Evolutionary conservation across 371 early-diverging fungal species (phyloP).

Genomic region (Batkoa obscura): DNA sequence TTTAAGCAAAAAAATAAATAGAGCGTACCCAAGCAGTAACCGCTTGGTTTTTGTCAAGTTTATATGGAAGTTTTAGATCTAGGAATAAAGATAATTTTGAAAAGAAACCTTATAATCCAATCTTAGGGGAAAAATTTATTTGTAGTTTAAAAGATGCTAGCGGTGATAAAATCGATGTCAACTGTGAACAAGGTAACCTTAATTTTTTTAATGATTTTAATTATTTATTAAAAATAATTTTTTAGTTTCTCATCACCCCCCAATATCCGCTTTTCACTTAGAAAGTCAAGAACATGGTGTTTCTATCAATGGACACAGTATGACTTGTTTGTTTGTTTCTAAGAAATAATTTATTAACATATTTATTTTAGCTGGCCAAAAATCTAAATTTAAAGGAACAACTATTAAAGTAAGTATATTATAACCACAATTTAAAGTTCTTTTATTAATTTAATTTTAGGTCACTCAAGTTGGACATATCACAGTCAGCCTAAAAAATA

Average conservation of each 20-base stretch:
- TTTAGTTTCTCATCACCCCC: slow-evolving; percentile 6
- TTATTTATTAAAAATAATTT: no score
- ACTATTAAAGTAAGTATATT: slow-evolving; percentile 18
- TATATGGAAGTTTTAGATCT: slow-evolving; percentile 47
- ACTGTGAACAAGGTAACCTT: slow-evolving; percentile 4
- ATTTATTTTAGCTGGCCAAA: slow-evolving; percentile 20
- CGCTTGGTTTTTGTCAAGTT: slow-evolving; percentile 57
- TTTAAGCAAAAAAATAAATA: not conserved
- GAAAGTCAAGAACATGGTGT: slow-evolving; percentile 35
- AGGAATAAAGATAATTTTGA: slow-evolving; percentile 31
- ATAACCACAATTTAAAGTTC: not conserved
- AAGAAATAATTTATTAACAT: not conserved
- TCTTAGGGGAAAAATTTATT: slow-evolving; percentile 49
- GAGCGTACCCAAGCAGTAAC: slow-evolving; percentile 52
- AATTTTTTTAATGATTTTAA: no score
- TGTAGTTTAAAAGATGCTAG: not conserved
- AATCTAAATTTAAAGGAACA: slow-evolving; percentile 36
- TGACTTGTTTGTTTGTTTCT: no score
- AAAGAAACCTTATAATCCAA: slow-evolving; percentile 73
- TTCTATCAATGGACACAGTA: slow-evolving; percentile 38
- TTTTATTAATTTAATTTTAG: no score
- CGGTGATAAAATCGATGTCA: not conserved
- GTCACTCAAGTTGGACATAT: slow-evolving; percentile 32
- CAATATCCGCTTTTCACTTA: slow-evolving; percentile 4
- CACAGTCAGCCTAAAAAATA: slow-evolving; percentile 17